Evolutionary conservation across 768 basidiomycete genomes (phyloP), one percentile per base, ranked within the genome.

Genomic region (Trametes cubensis): DNA sequence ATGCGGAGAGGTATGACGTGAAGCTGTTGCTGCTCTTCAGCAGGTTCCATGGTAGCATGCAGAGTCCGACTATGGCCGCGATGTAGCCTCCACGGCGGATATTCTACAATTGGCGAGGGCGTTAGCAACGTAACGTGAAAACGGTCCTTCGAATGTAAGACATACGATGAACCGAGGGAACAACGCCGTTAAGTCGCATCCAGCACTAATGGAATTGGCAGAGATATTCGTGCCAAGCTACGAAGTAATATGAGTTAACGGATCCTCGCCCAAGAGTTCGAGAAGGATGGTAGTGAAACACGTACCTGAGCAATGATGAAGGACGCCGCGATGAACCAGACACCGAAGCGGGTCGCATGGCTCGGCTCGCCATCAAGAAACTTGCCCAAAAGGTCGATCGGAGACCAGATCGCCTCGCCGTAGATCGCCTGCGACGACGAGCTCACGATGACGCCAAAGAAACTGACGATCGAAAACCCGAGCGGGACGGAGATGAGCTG

Each of bases 61-160:
- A 83, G 34, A 92, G 69, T 5, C 91, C 91, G 42, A 91, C 85
- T 49, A 88, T 79, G 8, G 90, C 90, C n/a, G 87, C 88, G 49
- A 94, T 75, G 74, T 89, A 95, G 17, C 92, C 91, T 28, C 93
- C 92, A 20, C 92, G 83, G 21, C 92, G 85, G 70, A 94, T 93
- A 70, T 89, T 92, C 85, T 88, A 60, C 6, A 3, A 18, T 8
- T 25, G 38, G 6, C 6, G 21, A n/a, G n/a, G 7, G 15, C 15
- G 25, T 25, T 6, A 47, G 34, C 5, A 46, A 15, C 6, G 30
- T 46, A 46, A 15, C 6, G 30, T 46, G n/a, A 17, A 13, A 7
- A 3, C 8, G 10, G 25, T 13, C 17, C 34, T 17, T n/a, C 14
- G 10, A 40, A 6, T 13, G 54, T 15, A n/a, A 39, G 21, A 76